A percentile compares a stretch with the other conserved stretches of the same genome.
Conservation (phyloP, 106 monocot genomes). For the Platanthera zijinensis region DNA sequence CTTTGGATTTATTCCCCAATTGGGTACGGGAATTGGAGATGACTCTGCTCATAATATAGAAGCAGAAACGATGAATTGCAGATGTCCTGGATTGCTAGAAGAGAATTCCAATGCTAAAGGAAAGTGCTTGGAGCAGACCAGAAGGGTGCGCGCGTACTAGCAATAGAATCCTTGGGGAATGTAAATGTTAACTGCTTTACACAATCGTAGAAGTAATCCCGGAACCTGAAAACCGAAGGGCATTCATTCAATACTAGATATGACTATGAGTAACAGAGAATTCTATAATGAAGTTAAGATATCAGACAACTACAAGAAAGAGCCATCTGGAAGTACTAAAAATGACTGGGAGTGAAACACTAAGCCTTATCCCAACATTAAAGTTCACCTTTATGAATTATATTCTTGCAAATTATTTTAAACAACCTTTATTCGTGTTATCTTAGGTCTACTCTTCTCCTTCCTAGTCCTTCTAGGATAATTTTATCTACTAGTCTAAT, state of each 20-base stretch:
- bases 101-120: constrained; percentile 5
- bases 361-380: no score
- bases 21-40: constrained; percentile 6
- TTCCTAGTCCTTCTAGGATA: no score
- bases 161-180: constrained; percentile 3
- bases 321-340: not conserved
- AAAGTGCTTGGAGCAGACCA: constrained; percentile 13
- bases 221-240: constrained; percentile 1
- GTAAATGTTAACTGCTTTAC: constrained; percentile 14
- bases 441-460: no score
- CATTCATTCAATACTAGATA: not conserved
- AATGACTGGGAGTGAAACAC: no score
- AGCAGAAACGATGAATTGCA: constrained; percentile 9
- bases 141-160: constrained; percentile 2
- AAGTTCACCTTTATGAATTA: no score
- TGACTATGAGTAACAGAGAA: not conserved
- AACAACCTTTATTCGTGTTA: no score
- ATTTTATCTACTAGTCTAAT: no score
- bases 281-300: not conserved
- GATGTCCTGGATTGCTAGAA: constrained; percentile 3
- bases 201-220: constrained; percentile 8
- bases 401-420: no score
- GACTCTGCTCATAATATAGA: constrained; percentile 7
- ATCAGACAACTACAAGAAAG: not conserved
- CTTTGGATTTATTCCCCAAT: constrained; percentile 10